phyloP scores from a whole-genome alignment of 768 basidiomycete genomes.

The Dioszegia crocea region DNA sequence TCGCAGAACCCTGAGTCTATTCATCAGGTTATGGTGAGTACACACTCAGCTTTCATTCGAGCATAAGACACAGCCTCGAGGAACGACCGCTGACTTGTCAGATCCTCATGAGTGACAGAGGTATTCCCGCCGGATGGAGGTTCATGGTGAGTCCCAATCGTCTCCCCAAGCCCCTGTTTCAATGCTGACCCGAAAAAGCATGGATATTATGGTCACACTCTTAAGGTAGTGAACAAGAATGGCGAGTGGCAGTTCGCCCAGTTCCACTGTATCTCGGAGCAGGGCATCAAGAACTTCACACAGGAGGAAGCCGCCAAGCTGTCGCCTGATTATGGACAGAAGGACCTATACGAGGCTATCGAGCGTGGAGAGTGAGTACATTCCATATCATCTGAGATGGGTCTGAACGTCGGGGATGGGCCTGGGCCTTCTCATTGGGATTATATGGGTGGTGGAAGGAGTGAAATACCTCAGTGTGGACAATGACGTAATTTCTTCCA shows the following conservation, averaged over 20 bases:
- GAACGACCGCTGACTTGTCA: neutral
- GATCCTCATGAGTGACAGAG: conserved; percentile 53
- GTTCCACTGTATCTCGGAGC: conserved; percentile 49
- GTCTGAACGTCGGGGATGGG: no score
- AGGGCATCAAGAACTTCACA: conserved; percentile 62
- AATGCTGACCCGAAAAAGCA: conserved; percentile 55
- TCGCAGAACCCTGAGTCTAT: conserved; percentile 52
- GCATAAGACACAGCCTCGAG: no score
- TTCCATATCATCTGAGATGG: neutral
- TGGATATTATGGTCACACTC: conserved; percentile 68
- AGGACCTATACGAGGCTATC: conserved; percentile 53
- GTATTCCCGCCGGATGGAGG: conserved; percentile 58
- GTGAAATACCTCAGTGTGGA: no score
- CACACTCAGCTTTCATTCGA: no score
- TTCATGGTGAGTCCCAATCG: conserved; percentile 49
- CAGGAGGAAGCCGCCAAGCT: conserved; percentile 63
- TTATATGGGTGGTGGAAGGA: no score
- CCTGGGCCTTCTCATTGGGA: no score
- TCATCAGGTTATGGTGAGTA: conserved; percentile 52
- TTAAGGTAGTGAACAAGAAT: conserved; percentile 49
- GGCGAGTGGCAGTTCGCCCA: conserved; percentile 50
- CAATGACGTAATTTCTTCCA: no score
- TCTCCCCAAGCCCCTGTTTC: no score
- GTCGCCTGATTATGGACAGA: conserved; percentile 51
- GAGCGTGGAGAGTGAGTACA: conserved; percentile 46